phyloP scores from a whole-genome alignment of 2,329 filamentous ascomycete genomes.

The Alternaria longipes region DNA sequence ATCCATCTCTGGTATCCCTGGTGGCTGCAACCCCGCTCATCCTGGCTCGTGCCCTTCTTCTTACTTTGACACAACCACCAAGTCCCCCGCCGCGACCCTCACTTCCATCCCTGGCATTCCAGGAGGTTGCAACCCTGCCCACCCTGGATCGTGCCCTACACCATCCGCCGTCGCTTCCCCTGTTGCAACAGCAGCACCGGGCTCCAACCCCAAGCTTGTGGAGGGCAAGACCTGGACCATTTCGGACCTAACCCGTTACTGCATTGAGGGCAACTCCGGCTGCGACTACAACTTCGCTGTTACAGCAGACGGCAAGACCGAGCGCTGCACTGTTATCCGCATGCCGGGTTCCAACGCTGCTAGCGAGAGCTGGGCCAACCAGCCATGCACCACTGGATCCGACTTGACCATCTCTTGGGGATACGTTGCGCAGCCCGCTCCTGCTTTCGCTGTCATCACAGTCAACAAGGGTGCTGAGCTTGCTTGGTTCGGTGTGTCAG shows the following conservation, averaged over 20 bases:
- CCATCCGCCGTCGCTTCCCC: background rate
- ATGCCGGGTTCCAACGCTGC: slow-evolving; percentile 25
- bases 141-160: slow-evolving; percentile 2
- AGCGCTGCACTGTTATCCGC: slow-evolving; percentile 25
- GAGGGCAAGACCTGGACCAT: slow-evolving; percentile 26
- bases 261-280: slow-evolving; percentile 21
- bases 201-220: slow-evolving; percentile 16
- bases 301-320: slow-evolving; percentile 19
- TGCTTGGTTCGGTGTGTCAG: slow-evolving; percentile 26
- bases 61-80: slow-evolving; percentile 15
- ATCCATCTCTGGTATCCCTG: slow-evolving; percentile 5
- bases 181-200: slow-evolving; percentile 2
- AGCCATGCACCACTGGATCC: slow-evolving; percentile 20
- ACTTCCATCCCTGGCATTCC: slow-evolving; percentile 6
- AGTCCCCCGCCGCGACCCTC: background rate
- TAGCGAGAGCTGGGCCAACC: slow-evolving; percentile 23
- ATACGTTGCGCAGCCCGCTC: slow-evolving; percentile 20
- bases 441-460: slow-evolving; percentile 23
- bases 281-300: slow-evolving; percentile 31
- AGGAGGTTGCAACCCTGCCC: slow-evolving; percentile 15
- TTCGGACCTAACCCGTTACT: slow-evolving; percentile 22
- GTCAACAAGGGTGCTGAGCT: slow-evolving; percentile 22
- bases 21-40: slow-evolving; percentile 14
- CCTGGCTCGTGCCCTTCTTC: background rate
- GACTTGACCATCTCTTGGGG: slow-evolving; percentile 24